Evolutionary conservation across 352 stramenopile species (phyloP).

Genomic region (Phytophthora boehmeriae): DNA sequence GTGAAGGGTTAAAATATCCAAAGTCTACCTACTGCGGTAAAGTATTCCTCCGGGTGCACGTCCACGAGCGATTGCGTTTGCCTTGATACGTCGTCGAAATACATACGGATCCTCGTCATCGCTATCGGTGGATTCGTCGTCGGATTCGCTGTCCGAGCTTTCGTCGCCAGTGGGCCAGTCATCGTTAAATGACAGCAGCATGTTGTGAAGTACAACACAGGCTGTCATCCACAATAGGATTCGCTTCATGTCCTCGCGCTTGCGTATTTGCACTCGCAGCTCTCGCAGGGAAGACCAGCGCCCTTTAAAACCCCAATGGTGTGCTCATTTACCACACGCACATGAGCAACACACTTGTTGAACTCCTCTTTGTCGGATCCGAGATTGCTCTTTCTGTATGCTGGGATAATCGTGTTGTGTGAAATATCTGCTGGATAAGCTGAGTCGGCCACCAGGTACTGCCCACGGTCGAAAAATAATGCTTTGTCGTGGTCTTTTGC

Average conservation of each 20-base stretch:
- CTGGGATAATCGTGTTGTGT: background rate
- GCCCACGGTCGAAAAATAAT: background rate
- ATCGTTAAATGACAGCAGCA: background rate
- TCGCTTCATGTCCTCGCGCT: background rate
- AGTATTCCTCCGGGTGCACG: background rate
- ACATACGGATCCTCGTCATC: background rate
- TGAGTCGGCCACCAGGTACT: background rate
- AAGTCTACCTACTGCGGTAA: background rate
- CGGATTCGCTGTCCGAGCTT: background rate
- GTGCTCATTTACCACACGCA: background rate
- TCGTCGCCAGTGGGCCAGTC: background rate
- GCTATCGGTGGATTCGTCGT: background rate
- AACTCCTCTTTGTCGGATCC: background rate
- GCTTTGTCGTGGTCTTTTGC: background rate
- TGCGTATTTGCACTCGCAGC: background rate
- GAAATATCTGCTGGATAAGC: background rate
- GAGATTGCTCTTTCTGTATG: background rate
- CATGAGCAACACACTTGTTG: background rate
- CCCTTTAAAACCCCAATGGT: background rate
- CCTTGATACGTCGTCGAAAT: background rate
- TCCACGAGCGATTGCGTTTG: background rate
- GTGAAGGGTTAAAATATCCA: background rate
- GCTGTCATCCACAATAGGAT: background rate
- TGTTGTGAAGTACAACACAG: background rate
- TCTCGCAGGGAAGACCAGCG: background rate